Percentiles rank a stretch among this genome's conserved stretches.
Conservation (phyloP, 805 yeast genomes). For the Ogataea henricii region DNA sequence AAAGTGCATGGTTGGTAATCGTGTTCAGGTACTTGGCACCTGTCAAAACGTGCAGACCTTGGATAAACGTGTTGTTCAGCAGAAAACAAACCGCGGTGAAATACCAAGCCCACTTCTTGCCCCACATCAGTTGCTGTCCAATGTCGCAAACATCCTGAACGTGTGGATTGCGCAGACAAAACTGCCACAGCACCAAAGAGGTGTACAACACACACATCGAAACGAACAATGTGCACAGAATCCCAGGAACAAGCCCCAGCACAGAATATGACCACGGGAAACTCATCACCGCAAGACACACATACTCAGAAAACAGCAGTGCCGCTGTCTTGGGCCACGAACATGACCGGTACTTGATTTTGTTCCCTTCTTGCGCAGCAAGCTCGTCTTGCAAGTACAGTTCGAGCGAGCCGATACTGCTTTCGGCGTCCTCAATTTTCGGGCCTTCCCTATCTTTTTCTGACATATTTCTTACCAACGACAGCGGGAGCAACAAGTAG, state of each 20-base stretch:
- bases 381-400: constrained; percentile 12
- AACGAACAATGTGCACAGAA: constrained; percentile 53
- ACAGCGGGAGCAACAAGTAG: no score
- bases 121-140: constrained; percentile 58
- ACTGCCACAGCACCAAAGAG: constrained; percentile 55
- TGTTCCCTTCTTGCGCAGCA: constrained; percentile 13
- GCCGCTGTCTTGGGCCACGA: constrained; percentile 64
- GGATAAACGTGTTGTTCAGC: constrained; percentile 57
- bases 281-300: constrained; percentile 64
- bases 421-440: constrained; percentile 1
- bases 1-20: constrained; percentile 45
- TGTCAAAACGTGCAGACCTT: constrained; percentile 59
- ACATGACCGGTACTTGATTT: constrained; percentile 51
- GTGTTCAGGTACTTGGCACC: constrained; percentile 64
- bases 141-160: constrained; percentile 57
- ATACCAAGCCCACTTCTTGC: constrained; percentile 53
- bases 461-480: not conserved
- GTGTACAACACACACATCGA: constrained; percentile 55
- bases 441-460: not conserved
- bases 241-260: constrained; percentile 59
- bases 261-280: constrained; percentile 68
- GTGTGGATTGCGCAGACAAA: constrained; percentile 54
- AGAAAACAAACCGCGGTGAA: constrained; percentile 57
- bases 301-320: constrained; percentile 59
- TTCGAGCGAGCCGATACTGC: constrained; percentile 11